These are phyloP conservation scores for Apiotrichum gracile DNA, from an alignment of 1,284 basidiomycete genomes.

Conservation along the genomic window DNA sequence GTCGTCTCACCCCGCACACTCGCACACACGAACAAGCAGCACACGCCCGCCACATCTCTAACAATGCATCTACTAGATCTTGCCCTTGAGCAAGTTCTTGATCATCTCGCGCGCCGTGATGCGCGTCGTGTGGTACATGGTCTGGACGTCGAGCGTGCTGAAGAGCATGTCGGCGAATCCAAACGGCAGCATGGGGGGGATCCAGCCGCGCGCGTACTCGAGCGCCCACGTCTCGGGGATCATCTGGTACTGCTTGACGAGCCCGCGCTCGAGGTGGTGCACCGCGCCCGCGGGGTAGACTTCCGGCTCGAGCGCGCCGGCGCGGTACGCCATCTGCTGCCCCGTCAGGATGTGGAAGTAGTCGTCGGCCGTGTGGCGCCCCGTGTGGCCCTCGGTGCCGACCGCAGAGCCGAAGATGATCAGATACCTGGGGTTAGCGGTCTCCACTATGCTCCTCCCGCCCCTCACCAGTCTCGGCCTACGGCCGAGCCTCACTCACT, in stretches of 20 bases:
- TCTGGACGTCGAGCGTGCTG: conserved; percentile 82
- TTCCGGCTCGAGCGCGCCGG: conserved; percentile 77
- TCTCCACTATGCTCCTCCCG: no score
- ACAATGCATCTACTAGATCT: no score
- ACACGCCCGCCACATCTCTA: no score
- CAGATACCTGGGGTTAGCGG: conserved; percentile 51
- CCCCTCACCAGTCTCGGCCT: no score
- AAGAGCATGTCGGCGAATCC: conserved; percentile 79
- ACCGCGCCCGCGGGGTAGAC: conserved; percentile 75
- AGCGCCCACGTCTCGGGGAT: conserved; percentile 90
- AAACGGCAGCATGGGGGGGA: conserved; percentile 86
- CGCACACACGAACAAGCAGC: no score
- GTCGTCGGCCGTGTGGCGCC: conserved; percentile 83
- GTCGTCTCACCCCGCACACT: no score
- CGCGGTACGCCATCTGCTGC: conserved; percentile 82
- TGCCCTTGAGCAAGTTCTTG: conserved; percentile 73
- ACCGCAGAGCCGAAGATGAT: conserved; percentile 90
- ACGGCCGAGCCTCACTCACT: no score
- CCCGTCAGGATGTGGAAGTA: conserved; percentile 95
- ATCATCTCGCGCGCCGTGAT: conserved; percentile 80
- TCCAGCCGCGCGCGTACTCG: conserved; percentile 91
- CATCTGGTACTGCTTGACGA: conserved; percentile 96
- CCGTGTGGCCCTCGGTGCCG: conserved; percentile 93
- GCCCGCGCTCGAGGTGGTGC: conserved; percentile 73
- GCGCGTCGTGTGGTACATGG: conserved; percentile 70